Conservation (phyloP, 2,329 filamentous ascomycete species). For the Davidsoniella eucalypti region DNA sequence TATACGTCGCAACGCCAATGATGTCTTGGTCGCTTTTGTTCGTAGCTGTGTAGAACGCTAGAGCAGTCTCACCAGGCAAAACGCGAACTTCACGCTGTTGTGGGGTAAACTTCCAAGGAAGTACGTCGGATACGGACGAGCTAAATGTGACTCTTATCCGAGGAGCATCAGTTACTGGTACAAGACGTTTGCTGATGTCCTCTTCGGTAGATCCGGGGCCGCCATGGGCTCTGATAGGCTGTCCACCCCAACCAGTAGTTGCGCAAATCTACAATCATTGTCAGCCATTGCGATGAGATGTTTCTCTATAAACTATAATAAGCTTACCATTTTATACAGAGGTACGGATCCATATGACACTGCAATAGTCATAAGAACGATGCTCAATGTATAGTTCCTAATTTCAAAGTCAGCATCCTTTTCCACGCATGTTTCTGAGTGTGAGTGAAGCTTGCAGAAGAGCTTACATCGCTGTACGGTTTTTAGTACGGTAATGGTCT, state of each 20-base stretch:
- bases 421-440: too few species aligned
- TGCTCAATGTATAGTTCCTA: slow-evolving; percentile 59
- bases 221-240: slow-evolving; percentile 68
- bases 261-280: slow-evolving; percentile 48
- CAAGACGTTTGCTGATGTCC: slow-evolving; percentile 60
- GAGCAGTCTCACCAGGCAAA: slow-evolving; percentile 83
- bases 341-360: slow-evolving; percentile 73
- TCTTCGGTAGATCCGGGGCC: slow-evolving; percentile 30
- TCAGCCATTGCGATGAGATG: too few species aligned
- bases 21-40: slow-evolving; percentile 85
- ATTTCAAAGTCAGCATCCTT: neutral
- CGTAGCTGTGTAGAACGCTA: slow-evolving; percentile 95
- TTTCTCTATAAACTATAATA: neutral
- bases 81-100: slow-evolving; percentile 95
- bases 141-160: slow-evolving; percentile 93
- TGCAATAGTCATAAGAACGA: slow-evolving; percentile 65
- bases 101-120: slow-evolving; percentile 94
- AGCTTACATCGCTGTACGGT: slow-evolving; percentile 39
- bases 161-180: slow-evolving; percentile 63
- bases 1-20: slow-evolving; percentile 95
- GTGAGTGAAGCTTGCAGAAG: neutral
- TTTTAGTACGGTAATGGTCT: slow-evolving; percentile 48
- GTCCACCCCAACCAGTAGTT: slow-evolving; percentile 81
- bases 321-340: slow-evolving; percentile 65
- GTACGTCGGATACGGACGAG: slow-evolving; percentile 80